These are phyloP conservation scores for Bretziella fagacearum DNA, from an alignment of 2,329 filamentous ascomycete genomes.

Conservation along the genomic window DNA sequence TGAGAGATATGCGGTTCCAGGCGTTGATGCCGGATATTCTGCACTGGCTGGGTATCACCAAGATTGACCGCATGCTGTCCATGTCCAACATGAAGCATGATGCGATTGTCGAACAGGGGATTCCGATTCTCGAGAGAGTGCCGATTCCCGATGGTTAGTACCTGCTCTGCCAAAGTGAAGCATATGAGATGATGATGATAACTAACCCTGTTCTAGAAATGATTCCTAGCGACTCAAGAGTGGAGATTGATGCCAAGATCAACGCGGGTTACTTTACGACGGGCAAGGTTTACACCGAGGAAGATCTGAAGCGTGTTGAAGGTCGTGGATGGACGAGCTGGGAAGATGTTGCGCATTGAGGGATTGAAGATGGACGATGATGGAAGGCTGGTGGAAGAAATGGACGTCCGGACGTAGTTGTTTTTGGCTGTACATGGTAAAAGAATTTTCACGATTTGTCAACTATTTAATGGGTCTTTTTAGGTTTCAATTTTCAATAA, in stretches of 20 bases:
- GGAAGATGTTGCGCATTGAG: slow-evolving; percentile 29
- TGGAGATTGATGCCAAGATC: slow-evolving; percentile 99
- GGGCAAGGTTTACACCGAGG: slow-evolving; percentile 73
- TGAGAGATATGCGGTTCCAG: slow-evolving; percentile 96
- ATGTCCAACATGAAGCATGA: slow-evolving; percentile 88
- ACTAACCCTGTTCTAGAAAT: slow-evolving; percentile 43
- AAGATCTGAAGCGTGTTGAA: slow-evolving; percentile 71
- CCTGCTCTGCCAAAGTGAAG: background rate
- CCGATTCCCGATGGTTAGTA: slow-evolving; percentile 14
- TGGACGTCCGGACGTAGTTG: too few relatives aligned
- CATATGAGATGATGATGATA: background rate
- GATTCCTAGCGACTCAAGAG: slow-evolving; percentile 85
- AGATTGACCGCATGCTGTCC: slow-evolving; percentile 95
- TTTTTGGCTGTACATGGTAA: too few relatives aligned
- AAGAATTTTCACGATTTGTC: too few relatives aligned
- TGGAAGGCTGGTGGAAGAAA: too few relatives aligned
- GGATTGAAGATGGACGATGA: background rate
- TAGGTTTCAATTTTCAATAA: too few relatives aligned
- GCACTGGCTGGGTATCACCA: slow-evolving; percentile 95
- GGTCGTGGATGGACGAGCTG: slow-evolving; percentile 60
- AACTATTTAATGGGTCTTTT: too few relatives aligned
- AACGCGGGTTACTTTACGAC: slow-evolving; percentile 76
- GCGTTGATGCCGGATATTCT: slow-evolving; percentile 95
- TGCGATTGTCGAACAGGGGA: slow-evolving; percentile 65
- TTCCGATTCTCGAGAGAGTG: slow-evolving; percentile 13